A percentile compares a stretch with the other conserved stretches of the same genome.
Evolutionary conservation across 805 yeast genomes (phyloP).

Genomic region (Wickerhamomyces kurtzmanii): DNA sequence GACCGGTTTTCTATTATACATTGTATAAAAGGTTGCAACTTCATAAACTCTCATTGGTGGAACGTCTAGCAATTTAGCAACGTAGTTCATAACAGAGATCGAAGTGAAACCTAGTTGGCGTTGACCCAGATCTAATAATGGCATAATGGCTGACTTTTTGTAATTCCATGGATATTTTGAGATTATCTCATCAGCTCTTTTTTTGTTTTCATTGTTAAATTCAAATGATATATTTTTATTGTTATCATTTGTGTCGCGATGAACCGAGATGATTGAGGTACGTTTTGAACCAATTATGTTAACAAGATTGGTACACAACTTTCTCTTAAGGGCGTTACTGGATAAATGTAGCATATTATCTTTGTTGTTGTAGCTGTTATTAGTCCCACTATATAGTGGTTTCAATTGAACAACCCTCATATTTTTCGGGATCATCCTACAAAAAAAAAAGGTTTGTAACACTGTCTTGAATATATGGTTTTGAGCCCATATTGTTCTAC

Average conservation of each 20-base stretch:
- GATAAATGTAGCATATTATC: too few species aligned
- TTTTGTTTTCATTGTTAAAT: slow-evolving; percentile 53
- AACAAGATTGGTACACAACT: too few species aligned
- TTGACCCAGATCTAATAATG: slow-evolving; percentile 77
- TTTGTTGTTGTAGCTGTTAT: too few species aligned
- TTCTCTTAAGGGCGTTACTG: too few species aligned
- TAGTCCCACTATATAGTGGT: too few species aligned
- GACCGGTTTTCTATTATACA: slow-evolving; percentile 81
- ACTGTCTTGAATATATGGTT: too few species aligned
- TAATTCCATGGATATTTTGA: slow-evolving; percentile 80
- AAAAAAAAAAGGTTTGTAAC: too few species aligned
- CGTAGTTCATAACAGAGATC: slow-evolving; percentile 82
- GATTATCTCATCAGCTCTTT: slow-evolving; percentile 63
- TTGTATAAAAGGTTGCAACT: slow-evolving; percentile 87
- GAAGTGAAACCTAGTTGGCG: slow-evolving; percentile 83
- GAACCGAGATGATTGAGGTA: too few species aligned
- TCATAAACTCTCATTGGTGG: slow-evolving; percentile 94
- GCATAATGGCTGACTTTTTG: slow-evolving; percentile 85
- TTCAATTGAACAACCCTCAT: too few species aligned
- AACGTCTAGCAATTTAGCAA: slow-evolving; percentile 74
- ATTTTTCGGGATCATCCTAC: too few species aligned
- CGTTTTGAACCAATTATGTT: too few species aligned
- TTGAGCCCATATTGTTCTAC: too few species aligned
- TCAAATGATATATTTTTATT: slow-evolving; percentile 63
- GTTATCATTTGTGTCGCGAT: slow-evolving; percentile 63